phyloP scores from a whole-genome alignment of 768 basidiomycete species.

The Floccularia luteovirens region DNA sequence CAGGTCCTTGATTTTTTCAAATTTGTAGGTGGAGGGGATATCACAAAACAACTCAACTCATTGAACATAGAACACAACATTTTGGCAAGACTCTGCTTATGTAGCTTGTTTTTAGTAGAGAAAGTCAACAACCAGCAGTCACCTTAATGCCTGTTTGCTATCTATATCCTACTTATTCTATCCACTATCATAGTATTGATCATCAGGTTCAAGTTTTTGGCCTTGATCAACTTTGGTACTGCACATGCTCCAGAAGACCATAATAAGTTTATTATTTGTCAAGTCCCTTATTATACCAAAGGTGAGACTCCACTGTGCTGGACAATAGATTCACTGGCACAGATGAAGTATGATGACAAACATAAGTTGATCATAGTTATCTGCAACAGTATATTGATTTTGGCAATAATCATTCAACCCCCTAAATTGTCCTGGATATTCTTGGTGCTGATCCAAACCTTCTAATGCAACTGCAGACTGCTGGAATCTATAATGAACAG shows the following conservation, averaged over 20 bases:
- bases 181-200: constrained; percentile 91
- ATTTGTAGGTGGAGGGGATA: constrained; percentile 64
- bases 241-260: constrained; percentile 86
- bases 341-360: constrained; percentile 97
- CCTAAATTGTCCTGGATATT: constrained; percentile 93
- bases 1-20: constrained; percentile 66
- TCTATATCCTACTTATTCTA: constrained; percentile 83
- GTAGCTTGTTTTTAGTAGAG: constrained; percentile 89
- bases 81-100: constrained; percentile 73
- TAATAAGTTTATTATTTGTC: constrained; percentile 96
- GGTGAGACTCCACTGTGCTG: constrained; percentile 77
- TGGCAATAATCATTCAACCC: constrained; percentile 94
- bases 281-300: constrained; percentile 98
- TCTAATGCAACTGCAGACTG: too few relatives aligned
- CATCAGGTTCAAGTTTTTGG: constrained; percentile 95
- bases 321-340: constrained; percentile 91
- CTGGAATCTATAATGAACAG: too few relatives aligned
- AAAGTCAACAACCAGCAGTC: constrained; percentile 90
- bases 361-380: constrained; percentile 89
- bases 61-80: constrained; percentile 54
- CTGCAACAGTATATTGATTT: constrained; percentile 97
- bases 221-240: constrained; percentile 78
- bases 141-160: constrained; percentile 85
- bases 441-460: constrained; percentile 89
- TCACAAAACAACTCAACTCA: constrained; percentile 66